A percentile compares a stretch with the other conserved stretches of the same genome.
Evolutionary conservation across 768 basidiomycete genomes (phyloP).

Genomic region (Boletus vermiculosoides): DNA sequence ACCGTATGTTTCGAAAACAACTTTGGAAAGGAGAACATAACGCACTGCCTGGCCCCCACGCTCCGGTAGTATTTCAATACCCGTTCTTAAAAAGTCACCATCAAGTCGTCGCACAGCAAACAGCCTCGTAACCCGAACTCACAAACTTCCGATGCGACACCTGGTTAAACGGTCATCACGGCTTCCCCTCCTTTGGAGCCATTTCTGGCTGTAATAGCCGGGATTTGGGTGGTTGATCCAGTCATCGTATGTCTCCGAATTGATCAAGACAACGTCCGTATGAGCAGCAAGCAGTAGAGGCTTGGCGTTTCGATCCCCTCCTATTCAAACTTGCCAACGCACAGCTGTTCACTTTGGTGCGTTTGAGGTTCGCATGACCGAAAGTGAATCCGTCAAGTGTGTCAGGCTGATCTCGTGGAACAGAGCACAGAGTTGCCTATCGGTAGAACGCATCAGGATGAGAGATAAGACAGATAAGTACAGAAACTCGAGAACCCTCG

Average conservation of each 20-base stretch:
- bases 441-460: conserved; percentile 1
- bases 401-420: not conserved
- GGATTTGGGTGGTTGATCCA: conserved; percentile 53
- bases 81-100: conserved; percentile 15
- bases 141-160: conserved; percentile 36
- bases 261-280: conserved; percentile 51
- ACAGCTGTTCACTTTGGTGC: conserved; percentile 59
- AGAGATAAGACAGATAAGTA: not conserved
- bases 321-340: conserved; percentile 64
- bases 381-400: not conserved
- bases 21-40: not conserved
- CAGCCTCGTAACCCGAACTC: conserved; percentile 2
- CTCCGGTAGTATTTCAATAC: conserved; percentile 35
- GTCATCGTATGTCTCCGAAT: conserved; percentile 41
- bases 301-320: conserved; percentile 52
- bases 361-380: conserved; percentile 47
- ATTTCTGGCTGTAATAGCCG: conserved; percentile 28
- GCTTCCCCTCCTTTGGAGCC: conserved; percentile 49
- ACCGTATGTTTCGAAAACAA: conserved; percentile 40
- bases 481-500: not conserved
- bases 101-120: not conserved
- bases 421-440: conserved; percentile 9
- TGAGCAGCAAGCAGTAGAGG: conserved; percentile 55
- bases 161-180: conserved; percentile 42
- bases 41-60: conserved; percentile 39